Percentiles rank a stretch among this genome's conserved stretches.
These are phyloP conservation scores for Penicillium sp. DNA, from an alignment of 2,329 filamentous ascomycete genomes.

Conservation along the genomic window DNA sequence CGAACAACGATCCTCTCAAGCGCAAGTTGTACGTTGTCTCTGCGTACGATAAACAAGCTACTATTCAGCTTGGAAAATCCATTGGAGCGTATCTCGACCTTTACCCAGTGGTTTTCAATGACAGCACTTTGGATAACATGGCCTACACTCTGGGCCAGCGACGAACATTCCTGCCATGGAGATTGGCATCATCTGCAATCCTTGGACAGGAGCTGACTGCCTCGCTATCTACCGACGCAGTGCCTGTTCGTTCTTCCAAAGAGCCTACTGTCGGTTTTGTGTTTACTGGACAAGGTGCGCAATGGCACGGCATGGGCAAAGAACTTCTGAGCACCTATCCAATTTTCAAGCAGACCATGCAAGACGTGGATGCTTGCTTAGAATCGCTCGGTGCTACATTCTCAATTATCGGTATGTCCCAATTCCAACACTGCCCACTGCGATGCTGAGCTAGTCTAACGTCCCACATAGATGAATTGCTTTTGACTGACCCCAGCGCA, in stretches of 20 bases:
- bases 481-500: constrained; percentile 12
- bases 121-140: constrained; percentile 21
- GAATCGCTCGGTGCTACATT: constrained; percentile 21
- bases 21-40: constrained; percentile 21
- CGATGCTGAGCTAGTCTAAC: not conserved
- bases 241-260: constrained; percentile 18
- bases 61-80: constrained; percentile 13
- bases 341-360: constrained; percentile 19
- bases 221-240: constrained; percentile 10
- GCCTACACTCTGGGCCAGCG: constrained; percentile 26
- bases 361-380: constrained; percentile 18
- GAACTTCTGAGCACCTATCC: constrained; percentile 30
- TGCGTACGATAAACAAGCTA: constrained; percentile 21
- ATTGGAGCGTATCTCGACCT: constrained; percentile 20
- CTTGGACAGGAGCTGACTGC: constrained; percentile 15
- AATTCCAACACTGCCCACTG: no score
- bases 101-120: constrained; percentile 18
- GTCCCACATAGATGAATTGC: constrained; percentile 20
- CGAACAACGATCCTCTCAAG: constrained; percentile 14
- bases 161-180: constrained; percentile 24
- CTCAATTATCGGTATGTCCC: constrained; percentile 26
- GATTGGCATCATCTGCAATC: constrained; percentile 18
- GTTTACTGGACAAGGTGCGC: constrained; percentile 41
- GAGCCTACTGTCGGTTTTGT: constrained; percentile 33
- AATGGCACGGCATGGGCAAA: constrained; percentile 38